phyloP scores from a whole-genome alignment of 2,329 filamentous ascomycete species.

The Ophiostoma himal-ulmi region DNA sequence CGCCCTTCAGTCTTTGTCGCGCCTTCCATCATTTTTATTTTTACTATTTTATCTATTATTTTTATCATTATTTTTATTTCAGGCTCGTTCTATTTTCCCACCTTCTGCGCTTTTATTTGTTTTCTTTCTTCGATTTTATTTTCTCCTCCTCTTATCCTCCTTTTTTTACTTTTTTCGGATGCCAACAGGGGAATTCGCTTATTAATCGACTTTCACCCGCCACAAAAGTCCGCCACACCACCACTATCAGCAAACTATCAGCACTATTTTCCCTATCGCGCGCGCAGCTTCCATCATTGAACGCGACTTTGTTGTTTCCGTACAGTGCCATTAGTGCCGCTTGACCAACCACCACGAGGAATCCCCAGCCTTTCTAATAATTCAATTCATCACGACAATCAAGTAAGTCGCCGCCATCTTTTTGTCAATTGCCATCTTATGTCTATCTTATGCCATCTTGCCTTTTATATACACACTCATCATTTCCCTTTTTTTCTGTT shows the following conservation, averaged over 20 bases:
- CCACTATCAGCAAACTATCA: not conserved
- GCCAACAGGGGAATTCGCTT: slow-evolving; percentile 7
- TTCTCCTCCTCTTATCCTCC: slow-evolving; percentile 30
- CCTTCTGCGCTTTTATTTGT: slow-evolving; percentile 23
- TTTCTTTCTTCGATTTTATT: slow-evolving; percentile 30
- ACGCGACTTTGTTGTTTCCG: slow-evolving; percentile 3
- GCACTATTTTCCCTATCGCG: not conserved
- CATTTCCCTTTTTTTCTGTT: slow-evolving; percentile 21
- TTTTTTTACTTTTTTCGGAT: slow-evolving; percentile 13
- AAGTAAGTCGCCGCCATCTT: not conserved
- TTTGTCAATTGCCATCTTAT: not conserved
- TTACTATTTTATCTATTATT: not conserved
- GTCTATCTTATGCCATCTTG: not conserved
- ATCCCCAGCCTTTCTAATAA: slow-evolving; percentile 15
- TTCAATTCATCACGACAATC: slow-evolving; percentile 1
- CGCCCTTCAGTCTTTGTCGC: not conserved
- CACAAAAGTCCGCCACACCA: not conserved
- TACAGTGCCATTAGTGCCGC: not conserved
- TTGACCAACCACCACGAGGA: slow-evolving; percentile 14
- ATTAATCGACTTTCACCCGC: not conserved
- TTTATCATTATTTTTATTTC: not conserved
- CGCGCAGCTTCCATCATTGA: not conserved
- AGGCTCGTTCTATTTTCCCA: slow-evolving; percentile 22
- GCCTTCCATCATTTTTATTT: not conserved
- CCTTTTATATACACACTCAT: slow-evolving; percentile 13